Percentiles rank a stretch among this genome's conserved stretches.
phyloP scores from a whole-genome alignment of 805 yeast genomes.

The Candida verbasci region DNA sequence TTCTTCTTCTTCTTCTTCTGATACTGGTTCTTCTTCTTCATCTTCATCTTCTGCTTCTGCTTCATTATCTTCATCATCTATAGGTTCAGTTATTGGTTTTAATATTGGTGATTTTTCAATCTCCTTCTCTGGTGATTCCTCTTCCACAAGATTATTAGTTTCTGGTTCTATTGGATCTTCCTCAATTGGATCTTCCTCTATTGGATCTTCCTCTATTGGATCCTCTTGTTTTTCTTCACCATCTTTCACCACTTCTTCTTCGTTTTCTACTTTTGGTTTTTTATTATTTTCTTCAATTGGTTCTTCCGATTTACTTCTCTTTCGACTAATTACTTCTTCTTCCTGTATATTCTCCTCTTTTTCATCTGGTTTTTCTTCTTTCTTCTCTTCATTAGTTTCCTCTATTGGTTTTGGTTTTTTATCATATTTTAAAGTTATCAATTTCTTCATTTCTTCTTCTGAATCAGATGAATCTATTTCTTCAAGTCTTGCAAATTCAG shows the following conservation, averaged over 20 bases:
- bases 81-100: background rate
- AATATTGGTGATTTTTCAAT: conserved; percentile 9
- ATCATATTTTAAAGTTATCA: no score
- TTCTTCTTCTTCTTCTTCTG: conserved; percentile 13
- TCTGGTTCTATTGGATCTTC: conserved; percentile 13
- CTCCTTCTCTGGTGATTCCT: conserved; percentile 13
- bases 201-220: conserved; percentile 8
- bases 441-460: conserved; percentile 4
- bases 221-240: conserved; percentile 17
- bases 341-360: no score
- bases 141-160: conserved; percentile 5
- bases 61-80: conserved; percentile 11
- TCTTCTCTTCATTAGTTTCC: background rate
- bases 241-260: conserved; percentile 16
- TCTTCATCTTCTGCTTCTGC: conserved; percentile 13
- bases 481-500: conserved; percentile 36
- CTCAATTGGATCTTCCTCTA: conserved; percentile 17
- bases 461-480: conserved; percentile 30
- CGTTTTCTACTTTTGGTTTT: background rate
- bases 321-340: conserved; percentile 1
- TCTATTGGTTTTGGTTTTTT: background rate
- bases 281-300: conserved; percentile 1
- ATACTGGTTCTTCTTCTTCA: conserved; percentile 14
- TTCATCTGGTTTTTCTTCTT: background rate
- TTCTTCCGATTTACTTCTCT: conserved; percentile 1